Base-by-base conservation (phyloP, 371 early-diverging fungal genomes). In the Haplosporangium sp. region DNA sequence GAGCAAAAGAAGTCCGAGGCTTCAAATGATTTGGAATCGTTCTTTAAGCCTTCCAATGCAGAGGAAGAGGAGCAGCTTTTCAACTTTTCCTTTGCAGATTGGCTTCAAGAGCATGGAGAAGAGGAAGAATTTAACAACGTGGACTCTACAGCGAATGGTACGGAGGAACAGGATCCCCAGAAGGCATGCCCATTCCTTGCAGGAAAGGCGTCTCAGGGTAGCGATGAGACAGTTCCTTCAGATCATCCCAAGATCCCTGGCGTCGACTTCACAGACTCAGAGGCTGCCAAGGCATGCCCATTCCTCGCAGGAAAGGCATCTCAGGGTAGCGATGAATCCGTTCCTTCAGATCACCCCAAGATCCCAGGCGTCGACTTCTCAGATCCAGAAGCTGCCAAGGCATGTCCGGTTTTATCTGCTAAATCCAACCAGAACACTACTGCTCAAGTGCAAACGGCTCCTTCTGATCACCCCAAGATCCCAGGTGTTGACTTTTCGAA, bases 391-490 rank as follows among this genome's bases (percentile, higher is more conserved):
- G 29, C 29, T 29, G 29, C 29, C 29, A 29, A 29, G 29, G 29
- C 29, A 29, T 29, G 29, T 29, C 29, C 29, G 4, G 1, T 29
- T 14, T 52, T 74, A 9, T 52, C 64, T n/a, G 41, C 43, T 14
- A 65, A 64, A 37, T 12, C n/a, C n/a, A 18, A 36, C n/a, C 54
- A n/a, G 12, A 43, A 51, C 20, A 45, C 5, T 1, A 12, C 29
- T 2, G 36, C 57, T 41, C 29, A 29, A 4, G 4, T 29, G 29
- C 29, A 29, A 29, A 20, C 45, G 9, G 42, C 52, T 4, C 63
- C 70, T 14, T 38, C 75, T 12, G 75, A 66, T 59, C 75, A 75
- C 42, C 75, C 75, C 11, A 53, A 40, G 6, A 67, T 76, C 16
- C 62, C 67, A 23, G 70, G 67, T 10, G 56, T 69, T 5, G 65